Evolutionary conservation across 1,139 yeast genomes (phyloP).

Genomic region (Taphrina betulina): DNA sequence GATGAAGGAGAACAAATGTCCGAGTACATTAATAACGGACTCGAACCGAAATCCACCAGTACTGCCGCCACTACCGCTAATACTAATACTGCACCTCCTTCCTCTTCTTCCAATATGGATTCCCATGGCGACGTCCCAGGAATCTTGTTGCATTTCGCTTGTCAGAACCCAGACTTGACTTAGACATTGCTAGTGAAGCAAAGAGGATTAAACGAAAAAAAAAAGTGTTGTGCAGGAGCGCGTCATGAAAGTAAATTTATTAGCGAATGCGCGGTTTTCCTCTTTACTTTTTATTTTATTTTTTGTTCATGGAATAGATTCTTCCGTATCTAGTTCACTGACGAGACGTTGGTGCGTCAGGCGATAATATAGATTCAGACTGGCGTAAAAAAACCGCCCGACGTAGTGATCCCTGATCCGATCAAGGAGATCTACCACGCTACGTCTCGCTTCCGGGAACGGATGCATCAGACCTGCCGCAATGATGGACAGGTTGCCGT

Average conservation of each 20-base stretch:
- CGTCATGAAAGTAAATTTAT: too few relatives aligned
- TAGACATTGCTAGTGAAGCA: too few relatives aligned
- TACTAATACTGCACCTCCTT: too few relatives aligned
- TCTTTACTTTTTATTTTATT: too few relatives aligned
- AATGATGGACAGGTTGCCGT: slow-evolving; percentile 41
- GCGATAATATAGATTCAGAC: slow-evolving; percentile 2
- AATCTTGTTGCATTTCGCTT: too few relatives aligned
- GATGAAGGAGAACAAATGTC: slow-evolving; percentile 24
- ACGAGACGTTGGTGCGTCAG: slow-evolving; percentile 9
- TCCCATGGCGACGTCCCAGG: too few relatives aligned
- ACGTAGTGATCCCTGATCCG: slow-evolving; percentile 44
- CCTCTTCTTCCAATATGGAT: too few relatives aligned
- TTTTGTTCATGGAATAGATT: too few relatives aligned
- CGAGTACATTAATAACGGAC: slow-evolving; percentile 25
- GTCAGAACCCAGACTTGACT: too few relatives aligned
- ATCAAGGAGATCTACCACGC: slow-evolving; percentile 42
- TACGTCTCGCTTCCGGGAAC: slow-evolving; percentile 41
- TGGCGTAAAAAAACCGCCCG: slow-evolving; percentile 9
- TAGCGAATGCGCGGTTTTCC: too few relatives aligned
- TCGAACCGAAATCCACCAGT: slow-evolving; percentile 7
- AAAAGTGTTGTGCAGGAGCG: too few relatives aligned
- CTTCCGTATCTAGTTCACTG: slow-evolving; percentile 1
- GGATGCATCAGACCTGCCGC: slow-evolving; percentile 46
- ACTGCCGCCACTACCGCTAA: background rate
- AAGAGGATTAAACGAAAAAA: too few relatives aligned